Percentiles rank a stretch among this genome's conserved stretches.
Evolutionary conservation across 2,329 filamentous ascomycete species (phyloP).

Genomic region (Alternaria sp.): DNA sequence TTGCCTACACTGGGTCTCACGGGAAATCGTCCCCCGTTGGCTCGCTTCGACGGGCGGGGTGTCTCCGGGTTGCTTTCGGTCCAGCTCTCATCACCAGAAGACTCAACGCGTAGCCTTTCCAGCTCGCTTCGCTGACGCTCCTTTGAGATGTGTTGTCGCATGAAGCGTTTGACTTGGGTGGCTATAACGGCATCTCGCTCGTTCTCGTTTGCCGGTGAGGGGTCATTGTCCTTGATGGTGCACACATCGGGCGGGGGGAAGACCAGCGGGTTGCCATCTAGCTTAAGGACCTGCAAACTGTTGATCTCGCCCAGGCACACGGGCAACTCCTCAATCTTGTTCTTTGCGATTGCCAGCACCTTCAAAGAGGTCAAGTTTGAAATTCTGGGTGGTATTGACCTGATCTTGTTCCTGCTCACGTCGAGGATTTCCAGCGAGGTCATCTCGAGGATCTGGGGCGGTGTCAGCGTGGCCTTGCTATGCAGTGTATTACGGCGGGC

Average conservation of each 20-base stretch:
- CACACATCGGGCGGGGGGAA: constrained; percentile 69
- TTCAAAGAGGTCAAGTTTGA: constrained; percentile 83
- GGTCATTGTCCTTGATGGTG: constrained; percentile 52
- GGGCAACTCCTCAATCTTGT: constrained; percentile 84
- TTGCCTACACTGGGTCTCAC: constrained; percentile 73
- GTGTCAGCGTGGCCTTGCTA: constrained; percentile 18
- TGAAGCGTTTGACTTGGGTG: constrained; percentile 66
- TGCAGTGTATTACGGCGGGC: neutral
- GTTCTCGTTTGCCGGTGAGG: constrained; percentile 63
- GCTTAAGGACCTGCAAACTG: constrained; percentile 86
- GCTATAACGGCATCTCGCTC: constrained; percentile 69
- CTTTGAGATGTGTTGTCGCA: constrained; percentile 57
- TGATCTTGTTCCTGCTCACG: constrained; percentile 86
- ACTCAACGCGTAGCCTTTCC: constrained; percentile 54
- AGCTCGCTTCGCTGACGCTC: constrained; percentile 46
- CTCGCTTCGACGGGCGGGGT: constrained; percentile 71
- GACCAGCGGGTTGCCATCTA: constrained; percentile 84
- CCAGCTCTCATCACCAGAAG: constrained; percentile 59
- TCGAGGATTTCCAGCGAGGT: constrained; percentile 91
- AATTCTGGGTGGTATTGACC: constrained; percentile 78
- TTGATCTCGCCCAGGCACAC: constrained; percentile 87
- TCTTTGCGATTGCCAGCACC: constrained; percentile 86
- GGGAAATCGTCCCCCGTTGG: constrained; percentile 65
- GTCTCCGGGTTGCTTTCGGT: constrained; percentile 77
- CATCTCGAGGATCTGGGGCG: constrained; percentile 79